phyloP scores from a whole-genome alignment of 441 rosid genomes.

The Adansonia gregorii region DNA sequence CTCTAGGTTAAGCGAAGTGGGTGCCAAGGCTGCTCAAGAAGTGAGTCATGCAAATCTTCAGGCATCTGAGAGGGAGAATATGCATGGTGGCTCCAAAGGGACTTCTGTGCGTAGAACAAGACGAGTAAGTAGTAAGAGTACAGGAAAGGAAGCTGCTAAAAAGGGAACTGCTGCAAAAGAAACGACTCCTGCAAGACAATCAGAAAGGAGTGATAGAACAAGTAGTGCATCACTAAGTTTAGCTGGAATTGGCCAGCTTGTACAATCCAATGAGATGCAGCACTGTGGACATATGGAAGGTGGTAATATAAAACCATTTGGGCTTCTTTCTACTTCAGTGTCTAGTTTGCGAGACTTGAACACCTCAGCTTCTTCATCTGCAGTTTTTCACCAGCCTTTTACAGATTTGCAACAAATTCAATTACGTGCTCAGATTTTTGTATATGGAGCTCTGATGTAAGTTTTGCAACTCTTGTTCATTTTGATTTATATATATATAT shows the following conservation, averaged over 20 bases:
- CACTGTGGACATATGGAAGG: constrained; percentile 52
- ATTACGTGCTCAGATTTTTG: constrained; percentile 98
- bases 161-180: constrained; percentile 58
- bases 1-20: constrained; percentile 49
- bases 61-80: constrained; percentile 41
- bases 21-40: constrained; percentile 48
- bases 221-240: constrained; percentile 48
- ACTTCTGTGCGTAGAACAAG: constrained; percentile 78
- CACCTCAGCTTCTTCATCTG: constrained; percentile 56
- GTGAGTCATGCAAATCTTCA: constrained; percentile 47
- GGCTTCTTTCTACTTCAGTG: constrained; percentile 50
- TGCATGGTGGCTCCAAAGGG: constrained; percentile 49
- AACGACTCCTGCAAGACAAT: constrained; percentile 42
- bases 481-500: not conserved
- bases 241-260: constrained; percentile 37
- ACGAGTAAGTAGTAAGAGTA: constrained; percentile 60
- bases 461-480: constrained; percentile 29
- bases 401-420: constrained; percentile 98
- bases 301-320: constrained; percentile 51
- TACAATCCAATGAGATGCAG: constrained; percentile 64
- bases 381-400: constrained; percentile 86
- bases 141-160: constrained; percentile 62
- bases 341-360: constrained; percentile 79
- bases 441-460: constrained; percentile 96
- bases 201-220: constrained; percentile 55